A percentile compares a stretch with the other conserved stretches of the same genome.
Conservation (phyloP, 768 basidiomycete species). For the Tricholoma sp. region DNA sequence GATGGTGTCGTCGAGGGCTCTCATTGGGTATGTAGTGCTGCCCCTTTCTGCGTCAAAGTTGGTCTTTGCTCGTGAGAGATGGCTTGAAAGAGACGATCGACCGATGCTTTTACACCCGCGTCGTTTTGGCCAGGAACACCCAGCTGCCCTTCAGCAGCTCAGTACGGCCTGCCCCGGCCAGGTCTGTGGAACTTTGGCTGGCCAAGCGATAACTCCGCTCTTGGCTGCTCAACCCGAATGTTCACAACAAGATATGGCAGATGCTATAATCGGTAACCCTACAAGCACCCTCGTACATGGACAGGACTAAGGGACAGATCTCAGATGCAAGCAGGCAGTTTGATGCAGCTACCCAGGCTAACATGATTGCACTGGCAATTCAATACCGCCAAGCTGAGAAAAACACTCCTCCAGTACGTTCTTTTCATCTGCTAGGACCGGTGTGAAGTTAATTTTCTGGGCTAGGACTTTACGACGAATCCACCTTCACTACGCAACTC, state of each 20-base stretch:
- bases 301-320: neutral
- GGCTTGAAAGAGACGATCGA: constrained; percentile 43
- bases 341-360: constrained; percentile 41
- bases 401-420: constrained; percentile 51
- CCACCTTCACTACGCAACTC: constrained; percentile 48
- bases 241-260: constrained; percentile 54
- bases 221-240: constrained; percentile 49
- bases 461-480: constrained; percentile 47
- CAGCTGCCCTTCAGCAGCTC: constrained; percentile 41
- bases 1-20: constrained; percentile 26
- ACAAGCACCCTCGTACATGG: neutral
- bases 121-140: constrained; percentile 49
- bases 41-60: constrained; percentile 23
- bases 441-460: neutral
- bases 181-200: constrained; percentile 46
- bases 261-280: constrained; percentile 47
- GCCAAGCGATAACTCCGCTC: constrained; percentile 45
- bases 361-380: constrained; percentile 47
- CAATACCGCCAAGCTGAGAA: constrained; percentile 55
- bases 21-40: constrained; percentile 17
- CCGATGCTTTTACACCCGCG: constrained; percentile 46
- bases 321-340: constrained; percentile 50
- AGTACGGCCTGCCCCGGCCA: constrained; percentile 40
- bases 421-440: neutral
- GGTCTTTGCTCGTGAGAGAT: constrained; percentile 35